A percentile compares a stretch with the other conserved stretches of the same genome.
Conservation (phyloP, 352 stramenopile species). For the Pythium myriotylum region DNA sequence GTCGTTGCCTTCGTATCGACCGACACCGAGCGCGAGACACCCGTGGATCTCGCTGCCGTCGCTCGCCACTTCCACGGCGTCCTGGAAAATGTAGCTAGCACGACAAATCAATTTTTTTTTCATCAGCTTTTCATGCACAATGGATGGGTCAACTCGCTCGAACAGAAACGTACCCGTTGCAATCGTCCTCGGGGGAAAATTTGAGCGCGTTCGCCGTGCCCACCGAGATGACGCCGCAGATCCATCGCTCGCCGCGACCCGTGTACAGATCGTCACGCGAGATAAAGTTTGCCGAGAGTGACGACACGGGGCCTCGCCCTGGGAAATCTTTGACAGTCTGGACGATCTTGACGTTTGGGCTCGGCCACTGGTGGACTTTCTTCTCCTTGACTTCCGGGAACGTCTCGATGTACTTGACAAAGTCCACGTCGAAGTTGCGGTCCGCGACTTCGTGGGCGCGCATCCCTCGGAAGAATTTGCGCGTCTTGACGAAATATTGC, state of each 20-base stretch:
- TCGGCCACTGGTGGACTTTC: conserved; percentile 46
- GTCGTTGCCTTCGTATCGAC: conserved; percentile 56
- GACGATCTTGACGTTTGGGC: conserved; percentile 48
- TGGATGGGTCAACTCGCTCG: no score
- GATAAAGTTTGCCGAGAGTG: conserved; percentile 52
- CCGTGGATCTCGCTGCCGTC: conserved; percentile 48
- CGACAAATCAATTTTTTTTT: no score
- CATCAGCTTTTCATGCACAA: no score
- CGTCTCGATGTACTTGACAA: conserved; percentile 58
- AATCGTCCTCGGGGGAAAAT: conserved; percentile 61
- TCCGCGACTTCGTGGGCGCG: conserved; percentile 54
- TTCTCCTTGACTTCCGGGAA: conserved; percentile 62
- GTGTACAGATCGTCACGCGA: conserved; percentile 38
- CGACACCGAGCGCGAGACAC: conserved; percentile 54
- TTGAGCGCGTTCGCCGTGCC: conserved; percentile 39
- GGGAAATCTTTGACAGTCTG: conserved; percentile 57
- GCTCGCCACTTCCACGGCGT: conserved; percentile 35
- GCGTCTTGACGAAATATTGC: conserved; percentile 55
- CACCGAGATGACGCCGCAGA: conserved; percentile 55
- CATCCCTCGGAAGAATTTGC: conserved; percentile 66
- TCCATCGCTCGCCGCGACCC: conserved; percentile 46
- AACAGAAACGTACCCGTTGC: conserved; percentile 53
- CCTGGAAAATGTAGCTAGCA: conserved; percentile 65
- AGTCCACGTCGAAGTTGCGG: conserved; percentile 56
- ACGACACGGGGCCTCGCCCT: conserved; percentile 47